Percentiles rank a stretch among this genome's conserved stretches.
These are phyloP conservation scores for Cyberlindnera euphorbiiphila DNA, from an alignment of 805 yeast species.

Conservation along the genomic window DNA sequence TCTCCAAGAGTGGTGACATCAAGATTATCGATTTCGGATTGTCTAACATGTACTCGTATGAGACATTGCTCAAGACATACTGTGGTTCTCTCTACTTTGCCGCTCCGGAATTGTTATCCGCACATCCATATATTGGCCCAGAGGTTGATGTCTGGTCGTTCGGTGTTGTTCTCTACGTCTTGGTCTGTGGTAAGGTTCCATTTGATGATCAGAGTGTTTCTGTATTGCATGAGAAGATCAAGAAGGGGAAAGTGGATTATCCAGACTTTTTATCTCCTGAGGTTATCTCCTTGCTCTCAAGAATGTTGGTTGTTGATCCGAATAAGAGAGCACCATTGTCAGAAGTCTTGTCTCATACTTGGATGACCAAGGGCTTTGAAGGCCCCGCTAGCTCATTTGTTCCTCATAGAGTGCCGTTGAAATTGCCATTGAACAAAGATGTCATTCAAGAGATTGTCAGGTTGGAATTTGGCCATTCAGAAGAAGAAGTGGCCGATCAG, in stretches of 20 bases:
- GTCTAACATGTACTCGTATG: constrained; percentile 76
- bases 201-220: constrained; percentile 94
- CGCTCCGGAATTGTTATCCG: constrained; percentile 93
- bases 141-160: constrained; percentile 98
- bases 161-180: constrained; percentile 92
- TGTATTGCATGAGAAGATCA: constrained; percentile 89
- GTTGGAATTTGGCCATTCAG: constrained; percentile 70
- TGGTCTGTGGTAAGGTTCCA: constrained; percentile 97
- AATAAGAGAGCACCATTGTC: constrained; percentile 68
- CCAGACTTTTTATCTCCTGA: constrained; percentile 78
- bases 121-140: constrained; percentile 91
- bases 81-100: constrained; percentile 98
- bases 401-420: constrained; percentile 75
- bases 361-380: constrained; percentile 92
- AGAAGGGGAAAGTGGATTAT: constrained; percentile 87
- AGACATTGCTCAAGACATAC: constrained; percentile 76
- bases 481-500: constrained; percentile 51
- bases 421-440: constrained; percentile 58
- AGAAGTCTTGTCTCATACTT: constrained; percentile 84
- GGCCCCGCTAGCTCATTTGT: constrained; percentile 64
- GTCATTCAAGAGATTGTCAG: constrained; percentile 73
- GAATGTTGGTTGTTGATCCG: constrained; percentile 93
- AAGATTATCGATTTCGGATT: constrained; percentile 96
- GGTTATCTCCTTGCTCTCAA: constrained; percentile 71
- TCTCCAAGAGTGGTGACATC: constrained; percentile 88